Percentiles rank a stretch among this genome's conserved stretches.
phyloP scores from a whole-genome alignment of 345 rosid species.

The Euclidium syriacum region DNA sequence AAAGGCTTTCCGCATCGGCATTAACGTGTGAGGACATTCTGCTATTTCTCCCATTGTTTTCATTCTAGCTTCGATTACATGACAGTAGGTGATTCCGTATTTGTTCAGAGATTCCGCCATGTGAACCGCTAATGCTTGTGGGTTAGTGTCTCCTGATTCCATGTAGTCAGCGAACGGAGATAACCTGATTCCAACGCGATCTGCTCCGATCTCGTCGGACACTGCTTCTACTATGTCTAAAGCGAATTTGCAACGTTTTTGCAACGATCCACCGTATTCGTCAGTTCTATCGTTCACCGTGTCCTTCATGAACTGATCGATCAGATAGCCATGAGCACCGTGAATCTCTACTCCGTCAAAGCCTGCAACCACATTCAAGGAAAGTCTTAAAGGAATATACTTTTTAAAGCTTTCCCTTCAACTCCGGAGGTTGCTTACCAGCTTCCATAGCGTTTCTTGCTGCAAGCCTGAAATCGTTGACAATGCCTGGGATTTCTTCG shows the following conservation, averaged over 20 bases:
- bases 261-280: slow-evolving; percentile 54
- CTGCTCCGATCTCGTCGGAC: too few species aligned
- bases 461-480: slow-evolving; percentile 54
- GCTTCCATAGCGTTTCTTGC: slow-evolving; percentile 66
- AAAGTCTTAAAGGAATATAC: background rate
- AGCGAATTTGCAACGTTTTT: slow-evolving; percentile 50
- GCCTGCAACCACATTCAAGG: slow-evolving; percentile 59
- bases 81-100: slow-evolving; percentile 44
- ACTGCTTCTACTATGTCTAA: slow-evolving; percentile 51
- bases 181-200: too few species aligned
- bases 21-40: slow-evolving; percentile 26
- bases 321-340: slow-evolving; percentile 53
- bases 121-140: slow-evolving; percentile 44
- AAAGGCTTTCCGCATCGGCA: slow-evolving; percentile 53
- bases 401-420: too few species aligned
- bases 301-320: slow-evolving; percentile 62
- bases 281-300: too few species aligned
- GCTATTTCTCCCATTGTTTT: too few species aligned
- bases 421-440: slow-evolving; percentile 21
- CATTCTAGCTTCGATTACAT: slow-evolving; percentile 58
- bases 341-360: too few species aligned
- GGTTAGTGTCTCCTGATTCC: slow-evolving; percentile 52
- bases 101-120: slow-evolving; percentile 53
- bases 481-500: slow-evolving; percentile 49
- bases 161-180: too few species aligned